phyloP scores from a whole-genome alignment of 2,329 filamentous ascomycete species.

The Bertia moriformis region DNA sequence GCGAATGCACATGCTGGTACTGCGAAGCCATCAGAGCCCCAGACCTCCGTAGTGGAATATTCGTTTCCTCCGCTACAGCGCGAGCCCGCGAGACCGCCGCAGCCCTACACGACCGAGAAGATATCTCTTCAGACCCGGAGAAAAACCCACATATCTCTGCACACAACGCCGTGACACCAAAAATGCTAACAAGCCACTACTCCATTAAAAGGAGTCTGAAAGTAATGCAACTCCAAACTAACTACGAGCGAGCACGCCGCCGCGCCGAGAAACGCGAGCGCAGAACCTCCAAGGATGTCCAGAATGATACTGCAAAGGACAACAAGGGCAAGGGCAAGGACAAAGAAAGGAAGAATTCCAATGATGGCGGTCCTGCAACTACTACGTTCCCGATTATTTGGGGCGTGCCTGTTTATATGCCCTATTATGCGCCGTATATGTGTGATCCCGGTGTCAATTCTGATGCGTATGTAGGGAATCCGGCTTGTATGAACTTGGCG shows the following conservation, averaged over 20 bases:
- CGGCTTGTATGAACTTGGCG: not conserved
- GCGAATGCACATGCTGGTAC: constrained; percentile 71
- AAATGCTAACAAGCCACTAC: too few relatives aligned
- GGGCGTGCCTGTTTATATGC: not conserved
- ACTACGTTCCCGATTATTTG: not conserved
- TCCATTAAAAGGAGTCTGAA: constrained; percentile 16
- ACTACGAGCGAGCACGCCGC: constrained; percentile 37
- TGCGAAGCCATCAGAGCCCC: constrained; percentile 57
- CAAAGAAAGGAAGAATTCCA: not conserved
- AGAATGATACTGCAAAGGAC: not conserved
- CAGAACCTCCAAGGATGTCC: constrained; percentile 3
- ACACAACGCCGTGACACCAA: constrained; percentile 47
- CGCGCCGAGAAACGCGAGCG: constrained; percentile 34
- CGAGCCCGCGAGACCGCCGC: constrained; percentile 1
- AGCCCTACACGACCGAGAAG: constrained; percentile 12
- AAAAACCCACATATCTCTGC: constrained; percentile 58
- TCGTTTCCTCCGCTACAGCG: constrained; percentile 8
- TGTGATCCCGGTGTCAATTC: not conserved
- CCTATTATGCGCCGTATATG: constrained; percentile 1
- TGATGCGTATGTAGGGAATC: not conserved
- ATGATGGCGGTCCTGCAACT: not conserved
- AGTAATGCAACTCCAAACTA: constrained; percentile 28
- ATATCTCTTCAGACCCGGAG: constrained; percentile 29
- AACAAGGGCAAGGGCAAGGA: not conserved
- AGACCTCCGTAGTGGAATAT: constrained; percentile 31